Conservation (phyloP, 2,329 filamentous ascomycete genomes). For the Fusarium mangiferae region DNA sequence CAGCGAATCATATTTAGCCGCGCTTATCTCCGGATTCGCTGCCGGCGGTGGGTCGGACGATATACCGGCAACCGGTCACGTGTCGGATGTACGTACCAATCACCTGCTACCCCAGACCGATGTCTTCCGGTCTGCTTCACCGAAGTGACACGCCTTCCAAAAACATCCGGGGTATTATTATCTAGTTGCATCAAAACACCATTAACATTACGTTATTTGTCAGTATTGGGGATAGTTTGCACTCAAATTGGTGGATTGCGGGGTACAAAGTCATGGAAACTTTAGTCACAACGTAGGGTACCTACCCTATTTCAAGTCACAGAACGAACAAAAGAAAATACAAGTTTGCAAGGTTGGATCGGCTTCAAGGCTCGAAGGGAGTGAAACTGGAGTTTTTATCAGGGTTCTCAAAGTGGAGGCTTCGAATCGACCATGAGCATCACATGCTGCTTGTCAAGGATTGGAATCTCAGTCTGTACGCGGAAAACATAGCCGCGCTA, state of each 20-base stretch:
- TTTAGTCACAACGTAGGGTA: conserved; percentile 12
- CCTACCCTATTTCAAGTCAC: background rate
- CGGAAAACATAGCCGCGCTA: background rate
- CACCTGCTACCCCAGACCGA: conserved; percentile 16
- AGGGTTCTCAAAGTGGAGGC: background rate
- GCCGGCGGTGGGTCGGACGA: conserved; percentile 28
- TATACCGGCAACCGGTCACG: conserved; percentile 27
- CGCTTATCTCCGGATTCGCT: conserved; percentile 3
- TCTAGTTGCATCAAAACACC: conserved; percentile 20
- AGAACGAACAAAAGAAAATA: background rate
- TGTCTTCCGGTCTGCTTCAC: conserved; percentile 11
- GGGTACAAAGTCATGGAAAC: background rate
- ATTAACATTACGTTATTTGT: conserved; percentile 12
- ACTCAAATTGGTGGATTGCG: background rate
- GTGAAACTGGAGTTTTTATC: background rate
- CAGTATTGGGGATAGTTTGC: background rate
- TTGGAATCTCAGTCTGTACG: rapidly evolving
- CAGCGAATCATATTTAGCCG: background rate
- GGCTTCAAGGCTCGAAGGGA: background rate
- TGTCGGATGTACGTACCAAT: conserved; percentile 18
- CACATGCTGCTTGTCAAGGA: background rate
- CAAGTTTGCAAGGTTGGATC: background rate
- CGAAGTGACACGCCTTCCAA: conserved; percentile 30
- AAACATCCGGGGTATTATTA: conserved; percentile 16
- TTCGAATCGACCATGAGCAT: background rate